These are phyloP conservation scores for Biscogniauxia mediterranea DNA, from an alignment of 2,329 filamentous ascomycete genomes.

Conservation along the genomic window DNA sequence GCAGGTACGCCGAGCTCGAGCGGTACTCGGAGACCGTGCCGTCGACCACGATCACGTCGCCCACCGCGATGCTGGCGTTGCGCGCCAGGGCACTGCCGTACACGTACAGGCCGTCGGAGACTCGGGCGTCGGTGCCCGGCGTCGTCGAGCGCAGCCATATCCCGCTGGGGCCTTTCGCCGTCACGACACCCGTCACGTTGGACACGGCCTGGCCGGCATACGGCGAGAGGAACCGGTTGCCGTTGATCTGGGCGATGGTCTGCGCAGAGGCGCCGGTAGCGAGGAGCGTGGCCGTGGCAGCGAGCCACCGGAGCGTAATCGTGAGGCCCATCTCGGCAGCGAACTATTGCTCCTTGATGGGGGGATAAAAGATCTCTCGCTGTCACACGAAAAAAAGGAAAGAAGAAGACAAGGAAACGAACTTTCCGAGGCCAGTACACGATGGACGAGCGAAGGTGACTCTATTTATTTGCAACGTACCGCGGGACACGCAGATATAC, in stretches of 20 bases:
- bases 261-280: conserved; percentile 25
- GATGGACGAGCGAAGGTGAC: no score
- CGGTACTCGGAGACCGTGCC: conserved; percentile 59
- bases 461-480: no score
- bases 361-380: no score
- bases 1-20: conserved; percentile 55
- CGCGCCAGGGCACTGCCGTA: conserved; percentile 51
- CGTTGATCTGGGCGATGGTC: conserved; percentile 64
- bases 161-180: conserved; percentile 59
- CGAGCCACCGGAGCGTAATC: conserved; percentile 11
- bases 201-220: conserved; percentile 55
- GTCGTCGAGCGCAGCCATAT: conserved; percentile 63
- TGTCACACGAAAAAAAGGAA: neutral
- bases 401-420: neutral
- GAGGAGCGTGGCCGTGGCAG: conserved; percentile 10
- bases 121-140: conserved; percentile 53
- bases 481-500: no score
- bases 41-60: conserved; percentile 60
- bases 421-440: no score
- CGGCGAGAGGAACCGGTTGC: conserved; percentile 61
- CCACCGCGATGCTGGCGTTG: conserved; percentile 50
- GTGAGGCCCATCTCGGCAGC: conserved; percentile 12
- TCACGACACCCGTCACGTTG: conserved; percentile 62
- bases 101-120: conserved; percentile 66
- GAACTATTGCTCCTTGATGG: no score